Conservation (phyloP, 306 rosid genomes). For the Trifolium subterraneum region DNA sequence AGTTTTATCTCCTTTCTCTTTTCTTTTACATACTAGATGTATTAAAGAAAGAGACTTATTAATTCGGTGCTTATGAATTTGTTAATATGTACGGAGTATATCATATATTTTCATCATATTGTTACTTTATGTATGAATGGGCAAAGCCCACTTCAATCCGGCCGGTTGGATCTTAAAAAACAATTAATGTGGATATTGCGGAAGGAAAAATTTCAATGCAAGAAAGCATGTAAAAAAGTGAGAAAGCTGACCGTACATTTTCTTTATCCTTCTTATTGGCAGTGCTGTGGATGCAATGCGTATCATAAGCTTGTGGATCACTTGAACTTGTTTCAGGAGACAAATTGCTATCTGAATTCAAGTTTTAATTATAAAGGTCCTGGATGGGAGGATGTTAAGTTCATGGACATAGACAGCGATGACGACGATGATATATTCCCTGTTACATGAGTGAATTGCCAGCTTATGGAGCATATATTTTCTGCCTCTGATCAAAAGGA, state of each 20-base stretch:
- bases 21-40: neutral
- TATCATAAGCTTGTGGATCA: slow-evolving; percentile 97
- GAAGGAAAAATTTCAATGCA: slow-evolving; percentile 2
- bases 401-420: slow-evolving; percentile 61
- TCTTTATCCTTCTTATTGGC: slow-evolving; percentile 31
- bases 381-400: slow-evolving; percentile 72
- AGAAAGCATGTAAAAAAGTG: neutral
- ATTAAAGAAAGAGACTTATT: slow-evolving; percentile 15
- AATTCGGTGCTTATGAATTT: neutral
- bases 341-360: slow-evolving; percentile 82
- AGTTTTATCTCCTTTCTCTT: neutral
- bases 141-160: slow-evolving; percentile 3
- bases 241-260: slow-evolving; percentile 6
- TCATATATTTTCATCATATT: neutral
- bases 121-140: neutral
- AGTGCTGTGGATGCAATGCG: slow-evolving; percentile 95
- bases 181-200: slow-evolving; percentile 1
- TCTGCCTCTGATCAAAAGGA: slow-evolving; percentile 41
- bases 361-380: slow-evolving; percentile 74
- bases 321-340: slow-evolving; percentile 91
- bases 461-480: slow-evolving; percentile 46
- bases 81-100: neutral
- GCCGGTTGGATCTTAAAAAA: neutral
- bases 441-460: slow-evolving; percentile 50
- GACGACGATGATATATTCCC: slow-evolving; percentile 57